phyloP scores from a whole-genome alignment of 441 rosid genomes.

The Monsonia emarginata region DNA sequence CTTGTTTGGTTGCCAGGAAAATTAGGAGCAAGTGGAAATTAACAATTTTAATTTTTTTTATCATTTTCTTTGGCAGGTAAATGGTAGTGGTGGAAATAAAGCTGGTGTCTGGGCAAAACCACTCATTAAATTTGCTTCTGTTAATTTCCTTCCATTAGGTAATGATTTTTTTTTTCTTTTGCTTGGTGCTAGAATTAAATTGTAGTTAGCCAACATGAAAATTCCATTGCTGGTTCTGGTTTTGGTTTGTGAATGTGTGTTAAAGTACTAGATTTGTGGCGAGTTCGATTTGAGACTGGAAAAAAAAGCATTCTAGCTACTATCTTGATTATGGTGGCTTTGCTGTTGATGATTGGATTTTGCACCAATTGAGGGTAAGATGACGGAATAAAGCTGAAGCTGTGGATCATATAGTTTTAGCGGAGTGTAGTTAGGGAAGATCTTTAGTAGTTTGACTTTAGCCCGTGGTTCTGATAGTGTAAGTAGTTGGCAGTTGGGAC shows the following conservation, averaged over 20 bases:
- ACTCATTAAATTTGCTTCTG: constrained; percentile 33
- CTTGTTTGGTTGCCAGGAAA: background rate
- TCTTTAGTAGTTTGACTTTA: no score
- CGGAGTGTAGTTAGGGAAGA: no score
- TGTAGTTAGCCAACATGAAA: background rate
- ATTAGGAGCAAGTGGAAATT: background rate
- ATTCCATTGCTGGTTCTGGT: background rate
- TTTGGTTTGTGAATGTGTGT: background rate
- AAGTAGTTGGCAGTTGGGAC: no score
- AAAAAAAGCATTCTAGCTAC: background rate
- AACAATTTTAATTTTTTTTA: background rate
- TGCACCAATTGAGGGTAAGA: no score
- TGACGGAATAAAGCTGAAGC: no score
- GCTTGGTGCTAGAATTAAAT: background rate
- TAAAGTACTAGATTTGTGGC: no score
- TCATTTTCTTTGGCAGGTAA: background rate
- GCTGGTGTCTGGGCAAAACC: constrained; percentile 36
- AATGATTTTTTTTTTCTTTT: constrained; percentile 5
- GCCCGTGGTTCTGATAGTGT: no score
- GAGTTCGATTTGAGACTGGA: background rate
- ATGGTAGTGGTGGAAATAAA: constrained; percentile 25
- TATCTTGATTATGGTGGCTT: no score
- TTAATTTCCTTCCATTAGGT: constrained; percentile 84
- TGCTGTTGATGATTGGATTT: no score
- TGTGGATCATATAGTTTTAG: no score